phyloP scores from a whole-genome alignment of 495 filamentous ascomycete species.

The Penicillium paradoxum region DNA sequence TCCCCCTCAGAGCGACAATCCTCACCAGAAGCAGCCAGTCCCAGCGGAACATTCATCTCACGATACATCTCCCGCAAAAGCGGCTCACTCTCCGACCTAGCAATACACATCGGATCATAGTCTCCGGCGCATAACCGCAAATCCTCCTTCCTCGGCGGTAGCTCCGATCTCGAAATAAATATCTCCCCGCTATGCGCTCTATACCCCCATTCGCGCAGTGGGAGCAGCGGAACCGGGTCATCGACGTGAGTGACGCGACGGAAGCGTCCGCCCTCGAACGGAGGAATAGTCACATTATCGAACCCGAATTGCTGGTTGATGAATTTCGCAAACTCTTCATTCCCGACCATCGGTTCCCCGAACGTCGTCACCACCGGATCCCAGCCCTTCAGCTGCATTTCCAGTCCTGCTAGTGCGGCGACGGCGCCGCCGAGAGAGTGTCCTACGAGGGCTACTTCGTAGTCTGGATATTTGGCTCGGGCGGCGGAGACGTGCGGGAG shows the following conservation, averaged over 20 bases:
- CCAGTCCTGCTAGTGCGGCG: constrained; percentile 78
- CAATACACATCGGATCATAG: constrained; percentile 65
- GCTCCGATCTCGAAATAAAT: constrained; percentile 64
- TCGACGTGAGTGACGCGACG: constrained; percentile 78
- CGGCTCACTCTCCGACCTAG: constrained; percentile 35
- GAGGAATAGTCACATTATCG: constrained; percentile 9
- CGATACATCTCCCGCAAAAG: constrained; percentile 7
- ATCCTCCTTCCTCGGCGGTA: constrained; percentile 64
- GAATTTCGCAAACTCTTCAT: constrained; percentile 62
- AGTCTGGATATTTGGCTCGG: constrained; percentile 56
- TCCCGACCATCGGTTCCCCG: constrained; percentile 85
- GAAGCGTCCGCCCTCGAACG: constrained; percentile 43
- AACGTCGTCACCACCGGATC: constrained; percentile 79
- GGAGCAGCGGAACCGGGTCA: constrained; percentile 87
- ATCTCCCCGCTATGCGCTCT: constrained; percentile 79
- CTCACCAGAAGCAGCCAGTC: constrained; percentile 1
- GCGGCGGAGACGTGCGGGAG: constrained; percentile 54
- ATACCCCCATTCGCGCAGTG: constrained; percentile 83
- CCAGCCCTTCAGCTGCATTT: constrained; percentile 64
- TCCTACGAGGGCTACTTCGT: constrained; percentile 72
- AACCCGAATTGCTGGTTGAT: constrained; percentile 63
- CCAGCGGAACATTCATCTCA: constrained; percentile 10
- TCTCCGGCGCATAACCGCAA: constrained; percentile 67
- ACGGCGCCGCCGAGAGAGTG: constrained; percentile 93
- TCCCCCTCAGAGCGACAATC: neutral